These are phyloP conservation scores for Nepenthes alata DNA, from an alignment of 179 eudicot genomes.

Conservation along the genomic window DNA sequence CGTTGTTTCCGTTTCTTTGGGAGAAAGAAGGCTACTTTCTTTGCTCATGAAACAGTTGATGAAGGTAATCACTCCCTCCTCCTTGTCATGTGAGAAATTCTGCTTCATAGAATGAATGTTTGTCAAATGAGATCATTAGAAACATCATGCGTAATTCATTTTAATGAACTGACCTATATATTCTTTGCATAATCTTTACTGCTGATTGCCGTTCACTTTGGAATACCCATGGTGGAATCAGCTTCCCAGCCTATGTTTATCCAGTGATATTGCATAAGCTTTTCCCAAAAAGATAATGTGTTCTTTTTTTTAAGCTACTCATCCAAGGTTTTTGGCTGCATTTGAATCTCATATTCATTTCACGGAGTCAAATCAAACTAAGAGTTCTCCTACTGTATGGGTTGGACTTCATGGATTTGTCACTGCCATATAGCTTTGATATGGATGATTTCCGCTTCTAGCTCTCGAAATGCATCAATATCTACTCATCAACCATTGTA, in stretches of 20 bases:
- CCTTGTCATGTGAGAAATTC: not conserved
- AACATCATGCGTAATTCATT: not conserved
- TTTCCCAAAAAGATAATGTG: no score
- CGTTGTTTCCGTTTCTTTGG: conserved; percentile 15
- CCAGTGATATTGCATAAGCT: no score
- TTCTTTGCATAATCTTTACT: not conserved
- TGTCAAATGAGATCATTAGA: not conserved
- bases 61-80: conserved; percentile 6
- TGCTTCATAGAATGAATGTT: not conserved
- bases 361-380: no score
- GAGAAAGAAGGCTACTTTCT: conserved; percentile 5
- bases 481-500: no score
- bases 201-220: not conserved
- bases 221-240: not conserved
- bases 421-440: no score
- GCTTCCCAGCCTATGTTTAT: not conserved
- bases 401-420: no score
- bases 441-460: no score
- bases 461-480: no score
- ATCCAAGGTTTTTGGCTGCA: no score
- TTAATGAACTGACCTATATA: not conserved
- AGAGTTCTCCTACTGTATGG: no score
- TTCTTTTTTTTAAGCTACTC: no score
- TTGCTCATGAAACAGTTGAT: conserved; percentile 9
- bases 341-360: no score